These are phyloP conservation scores for Elongisporangium senticosum DNA, from an alignment of 352 stramenopile species.

Conservation along the genomic window DNA sequence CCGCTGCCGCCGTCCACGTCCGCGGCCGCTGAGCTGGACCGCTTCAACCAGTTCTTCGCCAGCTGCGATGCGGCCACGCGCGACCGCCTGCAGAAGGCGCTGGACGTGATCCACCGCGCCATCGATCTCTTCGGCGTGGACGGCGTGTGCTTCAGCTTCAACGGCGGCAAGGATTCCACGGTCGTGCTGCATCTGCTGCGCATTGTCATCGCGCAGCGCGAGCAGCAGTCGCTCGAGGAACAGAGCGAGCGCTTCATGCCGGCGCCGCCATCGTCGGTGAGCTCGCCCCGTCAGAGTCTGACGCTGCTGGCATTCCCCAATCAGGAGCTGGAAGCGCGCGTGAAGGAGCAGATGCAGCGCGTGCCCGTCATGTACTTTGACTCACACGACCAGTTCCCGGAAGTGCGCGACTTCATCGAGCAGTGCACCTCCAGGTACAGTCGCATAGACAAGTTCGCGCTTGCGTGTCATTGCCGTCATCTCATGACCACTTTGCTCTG, in stretches of 20 bases:
- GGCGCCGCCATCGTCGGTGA: no score
- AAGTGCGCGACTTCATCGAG: conserved; percentile 88
- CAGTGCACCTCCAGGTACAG: conserved; percentile 39
- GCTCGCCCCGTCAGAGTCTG: no score
- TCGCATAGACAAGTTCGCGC: conserved; percentile 14
- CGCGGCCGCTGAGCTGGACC: conserved; percentile 14
- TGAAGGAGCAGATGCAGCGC: conserved; percentile 33
- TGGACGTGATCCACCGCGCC: conserved; percentile 69
- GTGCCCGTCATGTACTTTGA: conserved; percentile 96
- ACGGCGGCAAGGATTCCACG: conserved; percentile 91
- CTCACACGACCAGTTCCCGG: conserved; percentile 92
- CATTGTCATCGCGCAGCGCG: conserved; percentile 71
- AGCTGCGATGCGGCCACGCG: conserved; percentile 34
- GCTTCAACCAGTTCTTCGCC: conserved; percentile 65
- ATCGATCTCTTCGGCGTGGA: conserved; percentile 80
- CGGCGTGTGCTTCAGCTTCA: conserved; percentile 87
- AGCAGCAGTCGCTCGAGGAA: conserved; percentile 25
- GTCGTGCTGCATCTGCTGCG: conserved; percentile 89
- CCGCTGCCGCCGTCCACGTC: no score
- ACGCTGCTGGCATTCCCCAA: conserved; percentile 18
- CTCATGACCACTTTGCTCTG: background rate
- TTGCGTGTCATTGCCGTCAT: background rate
- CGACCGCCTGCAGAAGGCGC: conserved; percentile 49
- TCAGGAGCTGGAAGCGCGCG: conserved; percentile 44
- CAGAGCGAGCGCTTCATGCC: no score